phyloP scores from a whole-genome alignment of 2,329 filamentous ascomycete species.

The Aspergillus sp. region DNA sequence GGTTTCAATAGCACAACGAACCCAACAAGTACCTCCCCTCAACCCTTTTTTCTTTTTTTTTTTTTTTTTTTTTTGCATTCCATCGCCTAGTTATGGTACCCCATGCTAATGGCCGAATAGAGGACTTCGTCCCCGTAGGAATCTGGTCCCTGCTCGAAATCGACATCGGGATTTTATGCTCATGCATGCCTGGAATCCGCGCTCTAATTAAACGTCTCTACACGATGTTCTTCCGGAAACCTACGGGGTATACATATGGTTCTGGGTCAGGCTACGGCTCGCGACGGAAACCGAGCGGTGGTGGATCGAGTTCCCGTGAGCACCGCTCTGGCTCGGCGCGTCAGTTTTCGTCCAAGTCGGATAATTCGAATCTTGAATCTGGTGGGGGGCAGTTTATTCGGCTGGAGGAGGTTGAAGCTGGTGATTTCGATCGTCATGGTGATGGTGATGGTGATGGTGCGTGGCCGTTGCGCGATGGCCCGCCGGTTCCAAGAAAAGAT shows the following conservation, averaged over 20 bases:
- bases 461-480: neutral
- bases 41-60: too few relatives aligned
- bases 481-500: too few relatives aligned
- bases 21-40: neutral
- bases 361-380: neutral
- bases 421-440: neutral
- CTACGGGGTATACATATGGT: neutral
- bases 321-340: neutral
- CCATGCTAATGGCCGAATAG: too few relatives aligned
- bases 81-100: too few relatives aligned
- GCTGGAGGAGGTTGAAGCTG: neutral
- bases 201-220: neutral
- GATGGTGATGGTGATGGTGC: neutral
- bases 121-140: conserved; percentile 4
- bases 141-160: conserved; percentile 2
- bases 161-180: conserved; percentile 2
- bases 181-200: conserved; percentile 4
- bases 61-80: too few relatives aligned
- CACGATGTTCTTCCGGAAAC: neutral
- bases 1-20: conserved; percentile 5
- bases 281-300: neutral
- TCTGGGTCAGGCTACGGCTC: neutral
- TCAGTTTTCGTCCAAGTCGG: neutral
- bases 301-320: neutral
- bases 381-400: neutral